phyloP scores from a whole-genome alignment of 495 filamentous ascomycete species.

The Parathielavia appendiculata region DNA sequence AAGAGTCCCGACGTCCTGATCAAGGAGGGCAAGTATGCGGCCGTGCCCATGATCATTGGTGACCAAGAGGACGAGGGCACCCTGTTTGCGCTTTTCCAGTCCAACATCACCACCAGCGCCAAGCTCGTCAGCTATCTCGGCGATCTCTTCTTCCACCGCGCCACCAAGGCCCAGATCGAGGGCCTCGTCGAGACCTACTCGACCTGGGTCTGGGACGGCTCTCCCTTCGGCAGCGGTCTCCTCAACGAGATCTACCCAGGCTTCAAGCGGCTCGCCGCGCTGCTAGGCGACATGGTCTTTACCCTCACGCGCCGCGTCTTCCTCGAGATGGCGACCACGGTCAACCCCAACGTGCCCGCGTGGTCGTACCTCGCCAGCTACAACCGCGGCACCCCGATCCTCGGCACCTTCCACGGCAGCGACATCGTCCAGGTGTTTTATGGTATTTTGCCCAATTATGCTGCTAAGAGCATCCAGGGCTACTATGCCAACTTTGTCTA shows the following conservation, averaged over 20 bases:
- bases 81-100: slow-evolving; percentile 56
- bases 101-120: slow-evolving; percentile 55
- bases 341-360: slow-evolving; percentile 50
- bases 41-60: slow-evolving; percentile 55
- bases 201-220: slow-evolving; percentile 46
- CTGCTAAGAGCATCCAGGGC: slow-evolving; percentile 51
- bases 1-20: slow-evolving; percentile 52
- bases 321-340: slow-evolving; percentile 39
- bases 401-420: slow-evolving; percentile 68
- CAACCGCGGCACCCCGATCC: slow-evolving; percentile 59
- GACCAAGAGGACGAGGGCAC: slow-evolving; percentile 60
- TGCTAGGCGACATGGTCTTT: slow-evolving; percentile 65
- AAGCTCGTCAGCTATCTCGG: slow-evolving; percentile 56
- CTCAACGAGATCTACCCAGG: slow-evolving; percentile 64
- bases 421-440: slow-evolving; percentile 65
- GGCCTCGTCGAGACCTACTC: slow-evolving; percentile 55
- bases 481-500: slow-evolving; percentile 66
- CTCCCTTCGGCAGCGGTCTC: slow-evolving; percentile 59
- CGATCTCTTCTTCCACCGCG: slow-evolving; percentile 51
- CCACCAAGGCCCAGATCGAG: slow-evolving; percentile 40
- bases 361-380: slow-evolving; percentile 73
- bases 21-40: slow-evolving; percentile 46
- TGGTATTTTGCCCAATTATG: slow-evolving; percentile 56
- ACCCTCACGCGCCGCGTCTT: slow-evolving; percentile 58
- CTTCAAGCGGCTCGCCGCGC: slow-evolving; percentile 72